Evolutionary conservation across 192 early-diverging fungal species (phyloP).

Genomic region (Spizellomyces sp.): DNA sequence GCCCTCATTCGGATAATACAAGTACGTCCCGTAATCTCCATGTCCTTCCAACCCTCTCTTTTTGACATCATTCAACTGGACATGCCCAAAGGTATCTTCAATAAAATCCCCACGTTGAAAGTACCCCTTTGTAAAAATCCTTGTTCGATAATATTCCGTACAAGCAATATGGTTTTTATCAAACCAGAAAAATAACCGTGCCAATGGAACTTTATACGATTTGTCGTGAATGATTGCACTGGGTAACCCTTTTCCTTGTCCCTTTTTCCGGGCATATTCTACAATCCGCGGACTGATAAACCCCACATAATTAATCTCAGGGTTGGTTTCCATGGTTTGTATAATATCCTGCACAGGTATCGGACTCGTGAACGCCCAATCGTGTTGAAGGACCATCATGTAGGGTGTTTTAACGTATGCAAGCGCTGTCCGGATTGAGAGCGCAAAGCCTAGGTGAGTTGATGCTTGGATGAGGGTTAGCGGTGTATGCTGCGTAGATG

Average conservation of each 20-base stretch:
- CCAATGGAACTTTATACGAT: conserved; percentile 27
- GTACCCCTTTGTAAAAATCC: conserved; percentile 22
- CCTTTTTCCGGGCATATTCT: conserved; percentile 18
- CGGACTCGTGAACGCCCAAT: conserved; percentile 31
- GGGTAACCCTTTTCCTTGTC: conserved; percentile 6
- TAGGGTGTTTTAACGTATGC: conserved; percentile 31
- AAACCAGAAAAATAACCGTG: conserved; percentile 40
- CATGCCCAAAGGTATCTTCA: conserved; percentile 44
- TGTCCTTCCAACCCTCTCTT: background rate
- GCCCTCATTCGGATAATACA: conserved; percentile 37
- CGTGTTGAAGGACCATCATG: conserved; percentile 38
- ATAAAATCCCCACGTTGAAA: conserved; percentile 48
- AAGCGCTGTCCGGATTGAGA: conserved; percentile 35
- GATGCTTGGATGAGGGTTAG: conserved; percentile 1
- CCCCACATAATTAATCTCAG: conserved; percentile 25
- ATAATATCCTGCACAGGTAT: conserved; percentile 5
- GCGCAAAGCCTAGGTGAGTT: conserved; percentile 34
- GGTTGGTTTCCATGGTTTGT: background rate
- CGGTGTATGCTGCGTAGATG: background rate
- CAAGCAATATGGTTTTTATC: conserved; percentile 37
- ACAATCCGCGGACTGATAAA: conserved; percentile 25
- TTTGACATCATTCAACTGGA: conserved; percentile 32
- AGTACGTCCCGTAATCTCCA: conserved; percentile 22
- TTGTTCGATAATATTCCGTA: conserved; percentile 29
- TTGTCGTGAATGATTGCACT: background rate